A percentile compares a stretch with the other conserved stretches of the same genome.
Evolutionary conservation across 2,329 filamentous ascomycete species (phyloP).

Genomic region (Hypoxylon sp.): DNA sequence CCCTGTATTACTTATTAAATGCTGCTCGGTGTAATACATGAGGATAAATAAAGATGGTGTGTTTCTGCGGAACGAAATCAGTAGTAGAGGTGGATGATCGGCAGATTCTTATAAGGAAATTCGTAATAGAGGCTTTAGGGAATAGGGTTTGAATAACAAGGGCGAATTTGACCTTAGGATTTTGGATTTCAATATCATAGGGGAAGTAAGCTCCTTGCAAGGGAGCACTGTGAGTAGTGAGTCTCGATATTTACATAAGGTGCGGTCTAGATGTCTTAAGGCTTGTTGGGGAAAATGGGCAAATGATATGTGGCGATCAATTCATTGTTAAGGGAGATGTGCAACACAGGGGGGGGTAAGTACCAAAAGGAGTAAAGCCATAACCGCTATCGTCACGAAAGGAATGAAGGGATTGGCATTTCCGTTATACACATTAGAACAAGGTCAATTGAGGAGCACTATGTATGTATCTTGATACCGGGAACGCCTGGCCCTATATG

Average conservation of each 20-base stretch:
- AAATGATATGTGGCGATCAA: neutral
- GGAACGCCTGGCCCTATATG: slow-evolving; percentile 42
- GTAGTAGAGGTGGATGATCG: slow-evolving; percentile 17
- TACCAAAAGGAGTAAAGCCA: neutral
- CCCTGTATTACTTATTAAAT: slow-evolving; percentile 25
- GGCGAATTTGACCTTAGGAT: too few relatives aligned
- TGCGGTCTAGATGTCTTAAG: too few relatives aligned
- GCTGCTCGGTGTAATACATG: slow-evolving; percentile 10
- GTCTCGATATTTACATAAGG: too few relatives aligned
- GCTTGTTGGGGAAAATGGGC: too few relatives aligned
- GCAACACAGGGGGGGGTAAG: slow-evolving; percentile 3
- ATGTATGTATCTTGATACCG: slow-evolving; percentile 34
- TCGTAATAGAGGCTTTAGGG: too few relatives aligned
- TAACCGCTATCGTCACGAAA: neutral
- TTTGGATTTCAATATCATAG: too few relatives aligned
- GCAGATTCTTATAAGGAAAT: slow-evolving; percentile 17
- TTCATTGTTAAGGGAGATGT: too few relatives aligned
- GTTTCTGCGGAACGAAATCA: neutral
- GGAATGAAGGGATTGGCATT: slow-evolving; percentile 27
- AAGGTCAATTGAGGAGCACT: slow-evolving; percentile 13
- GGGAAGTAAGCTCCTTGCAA: too few relatives aligned
- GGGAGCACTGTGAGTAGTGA: too few relatives aligned
- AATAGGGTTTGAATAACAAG: slow-evolving; percentile 5
- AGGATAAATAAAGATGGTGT: neutral
- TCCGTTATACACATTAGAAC: slow-evolving; percentile 14